Evolutionary conservation across 768 basidiomycete genomes (phyloP).

Genomic region (Chalciporus piperatus): DNA sequence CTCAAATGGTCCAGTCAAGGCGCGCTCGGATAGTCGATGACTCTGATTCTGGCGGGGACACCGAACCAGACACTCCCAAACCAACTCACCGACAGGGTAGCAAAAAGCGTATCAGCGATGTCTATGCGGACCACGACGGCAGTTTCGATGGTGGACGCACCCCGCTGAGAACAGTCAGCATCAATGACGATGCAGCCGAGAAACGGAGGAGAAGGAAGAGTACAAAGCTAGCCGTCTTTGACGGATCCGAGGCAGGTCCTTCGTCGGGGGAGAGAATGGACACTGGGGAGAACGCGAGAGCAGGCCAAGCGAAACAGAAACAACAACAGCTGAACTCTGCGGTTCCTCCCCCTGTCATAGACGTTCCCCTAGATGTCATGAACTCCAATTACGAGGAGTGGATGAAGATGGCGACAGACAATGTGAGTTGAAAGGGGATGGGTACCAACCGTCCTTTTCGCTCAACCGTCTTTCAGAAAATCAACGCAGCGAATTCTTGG

Average conservation of each 20-base stretch:
- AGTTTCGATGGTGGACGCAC: slow-evolving; percentile 43
- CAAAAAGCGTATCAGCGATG: slow-evolving; percentile 49
- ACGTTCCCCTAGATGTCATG: slow-evolving; percentile 79
- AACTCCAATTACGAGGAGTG: slow-evolving; percentile 95
- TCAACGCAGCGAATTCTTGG: slow-evolving; percentile 97
- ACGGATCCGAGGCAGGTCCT: slow-evolving; percentile 55
- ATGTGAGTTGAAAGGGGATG: slow-evolving; percentile 52
- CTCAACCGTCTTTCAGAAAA: slow-evolving; percentile 67
- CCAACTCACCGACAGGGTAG: slow-evolving; percentile 21
- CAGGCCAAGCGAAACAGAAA: slow-evolving; percentile 52
- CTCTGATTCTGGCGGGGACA: slow-evolving; percentile 28
- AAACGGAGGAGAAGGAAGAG: slow-evolving; percentile 81
- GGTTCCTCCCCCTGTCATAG: slow-evolving; percentile 51
- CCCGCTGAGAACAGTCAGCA: slow-evolving; percentile 37
- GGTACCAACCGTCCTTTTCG: slow-evolving; percentile 3
- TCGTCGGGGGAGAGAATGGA: slow-evolving; percentile 45
- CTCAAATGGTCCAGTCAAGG: slow-evolving; percentile 24
- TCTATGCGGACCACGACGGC: slow-evolving; percentile 34
- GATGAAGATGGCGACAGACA: slow-evolving; percentile 99
- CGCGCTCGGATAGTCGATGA: slow-evolving; percentile 21
- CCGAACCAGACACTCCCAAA: slow-evolving; percentile 32
- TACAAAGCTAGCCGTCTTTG: slow-evolving; percentile 57
- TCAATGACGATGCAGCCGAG: slow-evolving; percentile 87
- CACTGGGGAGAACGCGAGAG: slow-evolving; percentile 38
- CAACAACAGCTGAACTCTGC: slow-evolving; percentile 59